Evolutionary conservation across 805 yeast species (phyloP), one percentile per base, ranked within the genome.

Genomic region (Cyberlindnera mrakii): DNA sequence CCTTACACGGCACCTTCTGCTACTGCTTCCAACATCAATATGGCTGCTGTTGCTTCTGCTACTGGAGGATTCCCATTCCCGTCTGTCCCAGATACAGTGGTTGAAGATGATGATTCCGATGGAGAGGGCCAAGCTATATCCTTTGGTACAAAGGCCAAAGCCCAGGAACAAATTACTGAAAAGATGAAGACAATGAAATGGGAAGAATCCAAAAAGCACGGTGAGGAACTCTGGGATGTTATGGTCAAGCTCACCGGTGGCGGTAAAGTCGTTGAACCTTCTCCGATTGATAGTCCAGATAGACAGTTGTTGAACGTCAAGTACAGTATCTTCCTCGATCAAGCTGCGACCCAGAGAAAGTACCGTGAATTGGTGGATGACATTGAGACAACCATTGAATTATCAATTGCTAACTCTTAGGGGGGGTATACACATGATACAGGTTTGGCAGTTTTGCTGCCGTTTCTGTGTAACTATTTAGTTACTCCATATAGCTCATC

Each of bases 181-280:
- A 74, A 70, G 55, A 60, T 74, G 25, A 51, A 48, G 33, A 60
- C 63, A 37, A 58, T 59, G 45, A 55, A 59, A 48, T 43, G 54
- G 35, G 35, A 35, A 10, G 41, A 33, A 16, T 34, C 48, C 23
- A 47, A 47, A 42, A 39, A 45, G 18, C 59, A 54, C 35, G 86
- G 86, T 30, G 81, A 79, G 49, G 74, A 71, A 43, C 69, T 93
- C 45, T 91, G 98, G 98, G 77, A 79, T 31, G 80, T 84, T 32
- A 93, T 93, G 99, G 75, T 76, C 51, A 73, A 74, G 47, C 73
- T 90, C 70, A 83, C 96, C 1, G 91, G 95, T 7, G 78, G 82
- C 18, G 98, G 96, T 36, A 73, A 74, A 51, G 88, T 82, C 11
- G 84, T 93, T 33, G 64, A 69, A 49, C 98, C 99, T 4, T 65